Evolutionary conservation across 352 stramenopile genomes (phyloP).

Genomic region (Phytophthora ohioensis): DNA sequence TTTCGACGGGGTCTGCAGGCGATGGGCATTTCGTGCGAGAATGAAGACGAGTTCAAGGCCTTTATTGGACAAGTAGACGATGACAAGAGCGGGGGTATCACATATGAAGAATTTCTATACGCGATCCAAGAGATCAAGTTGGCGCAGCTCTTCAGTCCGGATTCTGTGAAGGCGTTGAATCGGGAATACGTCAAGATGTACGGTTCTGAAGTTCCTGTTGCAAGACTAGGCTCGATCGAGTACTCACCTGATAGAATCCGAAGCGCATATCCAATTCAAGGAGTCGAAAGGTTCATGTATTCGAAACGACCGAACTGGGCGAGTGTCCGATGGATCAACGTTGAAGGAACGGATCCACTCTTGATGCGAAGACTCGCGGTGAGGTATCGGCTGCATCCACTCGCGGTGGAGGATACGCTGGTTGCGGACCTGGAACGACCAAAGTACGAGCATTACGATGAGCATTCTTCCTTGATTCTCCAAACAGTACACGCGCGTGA

Average conservation of each 20-base stretch:
- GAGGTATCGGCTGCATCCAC: constrained; percentile 84
- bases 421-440: constrained; percentile 80
- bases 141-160: constrained; percentile 81
- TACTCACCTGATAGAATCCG: constrained; percentile 82
- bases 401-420: constrained; percentile 86
- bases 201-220: constrained; percentile 18
- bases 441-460: constrained; percentile 90
- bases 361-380: constrained; percentile 79
- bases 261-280: constrained; percentile 72
- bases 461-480: constrained; percentile 82
- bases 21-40: constrained; percentile 77
- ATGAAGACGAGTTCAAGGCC: constrained; percentile 67
- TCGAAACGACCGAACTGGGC: constrained; percentile 79
- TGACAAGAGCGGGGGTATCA: constrained; percentile 85
- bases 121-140: constrained; percentile 92
- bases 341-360: constrained; percentile 70
- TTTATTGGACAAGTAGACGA: constrained; percentile 87
- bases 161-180: constrained; percentile 52
- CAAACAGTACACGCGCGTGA: constrained; percentile 71
- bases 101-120: constrained; percentile 87
- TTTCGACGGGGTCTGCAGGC: constrained; percentile 76
- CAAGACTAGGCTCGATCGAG: constrained; percentile 71
- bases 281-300: constrained; percentile 88
- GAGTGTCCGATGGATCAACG: constrained; percentile 85
- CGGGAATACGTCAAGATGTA: constrained; percentile 35